Base-by-base conservation (phyloP, 2,329 filamentous ascomycete genomes). In the Rhynchosporium agropyri region DNA sequence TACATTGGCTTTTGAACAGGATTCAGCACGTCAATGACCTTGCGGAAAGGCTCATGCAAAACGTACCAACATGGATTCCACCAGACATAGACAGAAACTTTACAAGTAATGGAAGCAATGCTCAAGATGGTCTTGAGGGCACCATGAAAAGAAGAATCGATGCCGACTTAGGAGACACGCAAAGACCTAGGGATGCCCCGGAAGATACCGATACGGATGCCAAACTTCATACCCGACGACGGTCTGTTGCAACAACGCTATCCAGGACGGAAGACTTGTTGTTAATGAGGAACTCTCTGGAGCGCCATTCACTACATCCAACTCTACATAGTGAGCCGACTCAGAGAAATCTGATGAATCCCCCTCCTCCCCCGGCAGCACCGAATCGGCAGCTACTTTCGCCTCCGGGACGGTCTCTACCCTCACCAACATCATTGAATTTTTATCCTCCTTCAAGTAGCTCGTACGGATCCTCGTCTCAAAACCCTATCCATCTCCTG, bases 351-450 rank as follows among this genome's bases (percentile, higher is more conserved):
- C 68, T 69, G 9, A 74, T 75, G 73, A 71, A 73, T 55, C 72
- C 70, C 49, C 72, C 71, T 12, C 66, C 69, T 59, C 72, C 70
- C 42, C 72, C 71, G 10, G 65, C 68, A n/a, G 66, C 69, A 26
- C 67, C 66, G 31, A 69, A 62, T 55, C 69, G 70, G n/a, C 73
- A 74, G 31, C 61, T 74, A 36, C 68, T 70, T 26, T 73, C 73
- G n/a, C 72, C 73, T 48, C 70, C 73, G 29, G 68, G 70, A 20
- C 68, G 72, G 40, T 69, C 72, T 13, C 62, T 74, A 3, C 63
- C 68, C 20, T 73, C 72, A 9, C 73, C 73, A 38, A 72, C 69
- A 28, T 72, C 70, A 9, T 40, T 67, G 29, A 73, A 66, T 51
- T 70, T 73, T 31, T 69, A 70, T 15, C 72, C 73, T 13, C 71